Evolutionary conservation across 352 stramenopile genomes (phyloP), one percentile per base, ranked within the genome.

Genomic region (Globisporangium nunn): DNA sequence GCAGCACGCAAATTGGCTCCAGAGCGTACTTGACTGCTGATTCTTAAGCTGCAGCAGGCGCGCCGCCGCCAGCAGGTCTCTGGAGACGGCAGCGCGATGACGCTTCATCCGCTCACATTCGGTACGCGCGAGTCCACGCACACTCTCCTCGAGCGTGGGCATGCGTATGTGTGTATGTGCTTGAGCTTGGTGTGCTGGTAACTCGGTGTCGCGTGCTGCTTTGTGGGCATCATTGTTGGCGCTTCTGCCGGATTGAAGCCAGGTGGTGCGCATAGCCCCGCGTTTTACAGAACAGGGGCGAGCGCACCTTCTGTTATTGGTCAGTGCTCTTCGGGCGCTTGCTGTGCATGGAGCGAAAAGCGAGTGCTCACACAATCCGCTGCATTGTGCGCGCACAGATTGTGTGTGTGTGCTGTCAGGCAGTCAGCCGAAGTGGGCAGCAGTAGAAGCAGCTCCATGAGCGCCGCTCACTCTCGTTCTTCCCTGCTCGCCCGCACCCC

Each of bases 381-480:
- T 41, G 35, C 35, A 14, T 41, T 41, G 35, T 41, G 35, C 35
- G 35, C 35, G 23, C 23, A 23, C 23, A 23, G 23, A 23, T 23
- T 23, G 23, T 41, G 11, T 14, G 35, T 15, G 35, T 11, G 6
- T 37, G 33, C 33, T 37, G 15, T 5, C 40, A 12, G 40, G 10
- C 41, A 18, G n/a, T 10, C 41, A 18, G 41, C 43, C 11, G n/a
- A 3, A 48, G n/a, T 3, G 10, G 17, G 18, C 43, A 12, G 15
- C 43, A 4, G 43, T 11, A 14, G 15, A 17, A 28, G 43, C 15
- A 48, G 7, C 43, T 30, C 43, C 43, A 28, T n/a, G 8, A 29
- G 15, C 17, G 2, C 6, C 43, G 10, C 43, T 56, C 50, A 56
- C 31, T 56, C 50, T 56, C 44, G 23, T 41, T 63, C 50, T 63